phyloP scores from a whole-genome alignment of 805 yeast species.

The Myxozyma udenii region DNA sequence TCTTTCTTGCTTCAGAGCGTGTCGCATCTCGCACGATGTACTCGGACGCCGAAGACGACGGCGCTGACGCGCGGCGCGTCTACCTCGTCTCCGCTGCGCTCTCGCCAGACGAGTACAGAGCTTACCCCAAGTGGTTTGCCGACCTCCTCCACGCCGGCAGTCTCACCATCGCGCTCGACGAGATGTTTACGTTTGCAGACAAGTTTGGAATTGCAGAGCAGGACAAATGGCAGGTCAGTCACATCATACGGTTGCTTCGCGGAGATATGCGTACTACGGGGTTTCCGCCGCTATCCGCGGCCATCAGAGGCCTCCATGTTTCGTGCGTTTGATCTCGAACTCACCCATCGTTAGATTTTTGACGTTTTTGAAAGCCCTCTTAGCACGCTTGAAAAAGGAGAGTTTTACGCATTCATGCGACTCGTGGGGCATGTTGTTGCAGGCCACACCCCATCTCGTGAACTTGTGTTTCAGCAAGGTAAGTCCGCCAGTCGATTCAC shows the following conservation, averaged over 20 bases:
- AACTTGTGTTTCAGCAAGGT: slow-evolving; percentile 29
- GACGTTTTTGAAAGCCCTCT: slow-evolving; percentile 37
- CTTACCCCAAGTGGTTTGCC: slow-evolving; percentile 92
- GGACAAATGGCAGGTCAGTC: slow-evolving; percentile 49
- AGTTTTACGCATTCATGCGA: slow-evolving; percentile 83
- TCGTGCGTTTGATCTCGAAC: neutral
- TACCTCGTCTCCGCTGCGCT: slow-evolving; percentile 39
- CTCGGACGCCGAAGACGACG: slow-evolving; percentile 14
- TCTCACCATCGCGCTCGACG: slow-evolving; percentile 64
- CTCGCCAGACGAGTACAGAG: slow-evolving; percentile 71
- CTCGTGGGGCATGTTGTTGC: slow-evolving; percentile 68
- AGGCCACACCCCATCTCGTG: slow-evolving; percentile 35
- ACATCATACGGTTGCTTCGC: neutral
- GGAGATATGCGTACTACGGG: too few relatives aligned
- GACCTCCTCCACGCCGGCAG: slow-evolving; percentile 63
- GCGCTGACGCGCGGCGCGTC: slow-evolving; percentile 20
- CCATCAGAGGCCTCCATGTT: too few relatives aligned
- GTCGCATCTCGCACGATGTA: too few relatives aligned
- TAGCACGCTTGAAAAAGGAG: slow-evolving; percentile 73
- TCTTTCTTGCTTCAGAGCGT: neutral
- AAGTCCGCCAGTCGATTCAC: too few relatives aligned
- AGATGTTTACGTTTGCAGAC: slow-evolving; percentile 71
- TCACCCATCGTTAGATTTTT: slow-evolving; percentile 27
- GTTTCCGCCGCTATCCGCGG: too few relatives aligned
- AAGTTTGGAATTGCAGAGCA: slow-evolving; percentile 65